Conservation (phyloP, 140 eudicot genomes). For the Ambrosia hybrid region DNA sequence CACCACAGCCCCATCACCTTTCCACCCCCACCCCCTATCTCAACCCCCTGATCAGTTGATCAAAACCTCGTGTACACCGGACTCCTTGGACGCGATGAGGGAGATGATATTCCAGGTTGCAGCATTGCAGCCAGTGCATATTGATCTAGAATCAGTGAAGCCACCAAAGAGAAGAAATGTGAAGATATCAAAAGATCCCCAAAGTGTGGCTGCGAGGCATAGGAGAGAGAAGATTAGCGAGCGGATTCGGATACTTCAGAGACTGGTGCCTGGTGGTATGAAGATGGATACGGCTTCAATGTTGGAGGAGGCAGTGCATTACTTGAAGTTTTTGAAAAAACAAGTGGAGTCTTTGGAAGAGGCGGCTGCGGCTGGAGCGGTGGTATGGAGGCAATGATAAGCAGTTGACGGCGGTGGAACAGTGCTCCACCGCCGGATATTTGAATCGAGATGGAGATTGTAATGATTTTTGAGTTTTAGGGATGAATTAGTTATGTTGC, state of each 20-base stretch:
- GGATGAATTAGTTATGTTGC: too few species aligned
- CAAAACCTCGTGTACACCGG: neutral
- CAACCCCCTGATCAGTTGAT: too few species aligned
- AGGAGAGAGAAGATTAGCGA: conserved; percentile 49
- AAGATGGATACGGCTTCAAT: conserved; percentile 48
- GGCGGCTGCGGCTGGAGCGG: conserved; percentile 17
- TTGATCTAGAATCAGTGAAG: conserved; percentile 42
- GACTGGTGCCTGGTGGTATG: conserved; percentile 47
- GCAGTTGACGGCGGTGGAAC: too few species aligned
- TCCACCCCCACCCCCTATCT: too few species aligned
- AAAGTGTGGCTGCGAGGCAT: conserved; percentile 44
- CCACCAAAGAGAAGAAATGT: conserved; percentile 42
- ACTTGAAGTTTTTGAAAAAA: conserved; percentile 36
- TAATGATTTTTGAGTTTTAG: too few species aligned
- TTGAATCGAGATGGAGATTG: too few species aligned
- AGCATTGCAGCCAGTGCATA: conserved; percentile 42
- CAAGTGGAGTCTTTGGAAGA: conserved; percentile 29
- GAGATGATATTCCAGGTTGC: conserved; percentile 43
- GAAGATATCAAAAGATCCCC: conserved; percentile 44
- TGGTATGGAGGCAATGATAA: conserved; percentile 4
- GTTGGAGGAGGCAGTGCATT: conserved; percentile 43
- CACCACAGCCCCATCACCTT: neutral
- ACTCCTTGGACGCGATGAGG: conserved; percentile 35
- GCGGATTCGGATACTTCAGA: conserved; percentile 39
- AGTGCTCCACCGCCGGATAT: too few species aligned